Conservation (phyloP, 2,329 filamentous ascomycete genomes). For the Cytospora chrysosperma region DNA sequence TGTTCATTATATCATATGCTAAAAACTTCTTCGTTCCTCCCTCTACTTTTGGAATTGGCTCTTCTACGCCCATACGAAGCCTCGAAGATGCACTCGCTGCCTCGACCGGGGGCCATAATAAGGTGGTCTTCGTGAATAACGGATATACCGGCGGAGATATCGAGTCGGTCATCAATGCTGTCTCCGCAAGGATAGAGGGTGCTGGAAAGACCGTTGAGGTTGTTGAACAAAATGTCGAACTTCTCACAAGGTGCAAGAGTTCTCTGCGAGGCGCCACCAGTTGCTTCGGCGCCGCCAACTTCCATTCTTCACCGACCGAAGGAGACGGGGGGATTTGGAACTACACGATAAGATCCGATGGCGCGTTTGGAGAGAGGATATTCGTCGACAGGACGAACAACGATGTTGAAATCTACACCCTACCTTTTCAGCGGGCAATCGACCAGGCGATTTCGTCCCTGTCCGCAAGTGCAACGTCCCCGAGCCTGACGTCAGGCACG, state of each 20-base stretch:
- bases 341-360: constrained; percentile 69
- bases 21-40: constrained; percentile 82
- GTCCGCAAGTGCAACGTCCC: constrained; percentile 34
- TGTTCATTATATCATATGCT: constrained; percentile 65
- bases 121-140: constrained; percentile 76
- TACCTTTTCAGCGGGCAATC: constrained; percentile 69
- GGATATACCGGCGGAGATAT: constrained; percentile 69
- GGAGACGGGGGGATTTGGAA: constrained; percentile 59
- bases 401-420: constrained; percentile 62
- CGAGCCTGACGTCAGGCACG: background rate
- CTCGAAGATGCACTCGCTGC: constrained; percentile 62
- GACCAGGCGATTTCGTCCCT: constrained; percentile 60
- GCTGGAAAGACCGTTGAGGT: constrained; percentile 31
- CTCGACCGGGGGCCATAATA: constrained; percentile 50
- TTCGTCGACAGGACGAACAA: constrained; percentile 56
- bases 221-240: constrained; percentile 22
- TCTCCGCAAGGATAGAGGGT: constrained; percentile 57
- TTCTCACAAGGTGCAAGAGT: constrained; percentile 51
- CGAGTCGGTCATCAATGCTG: constrained; percentile 63
- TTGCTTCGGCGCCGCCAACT: constrained; percentile 72
- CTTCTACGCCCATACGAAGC: constrained; percentile 58
- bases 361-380: constrained; percentile 51
- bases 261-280: constrained; percentile 62
- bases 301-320: constrained; percentile 67
- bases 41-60: constrained; percentile 71